A percentile compares a stretch with the other conserved stretches of the same genome.
Conservation (phyloP, 2,329 filamentous ascomycete genomes). For the Claviceps lovelessii region DNA sequence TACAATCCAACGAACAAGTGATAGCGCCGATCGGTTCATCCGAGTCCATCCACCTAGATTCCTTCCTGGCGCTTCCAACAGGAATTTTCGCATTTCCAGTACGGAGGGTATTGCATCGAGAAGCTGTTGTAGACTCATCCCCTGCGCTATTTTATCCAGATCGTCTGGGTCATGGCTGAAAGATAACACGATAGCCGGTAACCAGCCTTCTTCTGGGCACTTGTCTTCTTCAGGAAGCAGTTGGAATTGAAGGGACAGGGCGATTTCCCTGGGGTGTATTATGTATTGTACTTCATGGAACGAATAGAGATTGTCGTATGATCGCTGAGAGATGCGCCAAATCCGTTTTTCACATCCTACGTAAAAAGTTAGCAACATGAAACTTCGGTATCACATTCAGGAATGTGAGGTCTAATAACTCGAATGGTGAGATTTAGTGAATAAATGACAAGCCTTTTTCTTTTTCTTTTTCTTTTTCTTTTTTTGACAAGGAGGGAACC, state of each 20-base stretch:
- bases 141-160: constrained; percentile 5
- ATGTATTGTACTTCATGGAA: neutral
- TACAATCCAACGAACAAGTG: constrained; percentile 72
- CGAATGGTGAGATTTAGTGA: neutral
- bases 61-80: constrained; percentile 25
- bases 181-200: constrained; percentile 11
- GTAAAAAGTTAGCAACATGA: neutral
- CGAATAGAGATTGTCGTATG: neutral
- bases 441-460: too few species aligned
- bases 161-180: constrained; percentile 13
- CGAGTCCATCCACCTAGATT: constrained; percentile 31
- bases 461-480: too few species aligned
- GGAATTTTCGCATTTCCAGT: constrained; percentile 36
- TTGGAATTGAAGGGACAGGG: neutral
- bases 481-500: too few species aligned
- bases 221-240: neutral
- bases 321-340: neutral
- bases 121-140: constrained; percentile 25
- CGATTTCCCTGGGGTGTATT: neutral
- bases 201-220: constrained; percentile 5
- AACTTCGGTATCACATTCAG: too few species aligned
- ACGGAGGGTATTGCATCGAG: constrained; percentile 49
- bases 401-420: too few species aligned
- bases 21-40: constrained; percentile 50
- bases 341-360: neutral